Evolutionary conservation across 2,329 filamentous ascomycete species (phyloP).

Genomic region (Trichoderma harzianum): DNA sequence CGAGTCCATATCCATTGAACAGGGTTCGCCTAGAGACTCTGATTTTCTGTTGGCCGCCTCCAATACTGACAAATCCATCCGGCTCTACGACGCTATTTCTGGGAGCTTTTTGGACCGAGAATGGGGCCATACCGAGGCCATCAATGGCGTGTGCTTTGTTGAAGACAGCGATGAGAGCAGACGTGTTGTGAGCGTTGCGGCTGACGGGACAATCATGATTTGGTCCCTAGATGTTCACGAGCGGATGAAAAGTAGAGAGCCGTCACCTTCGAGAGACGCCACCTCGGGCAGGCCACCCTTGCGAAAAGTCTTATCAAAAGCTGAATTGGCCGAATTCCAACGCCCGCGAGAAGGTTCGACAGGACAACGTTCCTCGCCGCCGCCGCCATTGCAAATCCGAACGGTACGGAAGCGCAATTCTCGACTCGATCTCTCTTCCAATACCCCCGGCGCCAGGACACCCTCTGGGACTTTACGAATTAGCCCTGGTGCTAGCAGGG

Average conservation of each 20-base stretch:
- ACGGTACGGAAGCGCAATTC: conserved; percentile 54
- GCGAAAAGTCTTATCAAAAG: conserved; percentile 79
- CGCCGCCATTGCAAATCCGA: conserved; percentile 44
- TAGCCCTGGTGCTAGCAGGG: conserved; percentile 39
- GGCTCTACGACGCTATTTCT: conserved; percentile 77
- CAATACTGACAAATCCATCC: conserved; percentile 91
- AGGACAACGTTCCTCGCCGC: conserved; percentile 45
- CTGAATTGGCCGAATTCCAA: conserved; percentile 79
- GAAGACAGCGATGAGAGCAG: conserved; percentile 55
- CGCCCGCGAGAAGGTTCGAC: conserved; percentile 40
- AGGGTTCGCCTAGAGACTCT: conserved; percentile 50
- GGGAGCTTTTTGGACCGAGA: conserved; percentile 80
- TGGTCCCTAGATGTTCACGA: conserved; percentile 60
- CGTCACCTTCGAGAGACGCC: conserved; percentile 51
- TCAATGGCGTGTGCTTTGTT: conserved; percentile 77
- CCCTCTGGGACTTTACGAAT: conserved; percentile 39
- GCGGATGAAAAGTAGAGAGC: conserved; percentile 46
- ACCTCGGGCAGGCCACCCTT: conserved; percentile 67
- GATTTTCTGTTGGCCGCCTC: conserved; percentile 82
- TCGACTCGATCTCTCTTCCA: conserved; percentile 42
- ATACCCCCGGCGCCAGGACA: conserved; percentile 35
- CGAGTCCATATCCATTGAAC: conserved; percentile 68
- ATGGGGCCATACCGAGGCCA: conserved; percentile 92
- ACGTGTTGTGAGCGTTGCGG: conserved; percentile 68
- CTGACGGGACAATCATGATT: conserved; percentile 80